Evolutionary conservation across 2,329 filamentous ascomycete genomes (phyloP), one percentile per base, ranked within the genome.

Genomic region (Trichoderma sp.): DNA sequence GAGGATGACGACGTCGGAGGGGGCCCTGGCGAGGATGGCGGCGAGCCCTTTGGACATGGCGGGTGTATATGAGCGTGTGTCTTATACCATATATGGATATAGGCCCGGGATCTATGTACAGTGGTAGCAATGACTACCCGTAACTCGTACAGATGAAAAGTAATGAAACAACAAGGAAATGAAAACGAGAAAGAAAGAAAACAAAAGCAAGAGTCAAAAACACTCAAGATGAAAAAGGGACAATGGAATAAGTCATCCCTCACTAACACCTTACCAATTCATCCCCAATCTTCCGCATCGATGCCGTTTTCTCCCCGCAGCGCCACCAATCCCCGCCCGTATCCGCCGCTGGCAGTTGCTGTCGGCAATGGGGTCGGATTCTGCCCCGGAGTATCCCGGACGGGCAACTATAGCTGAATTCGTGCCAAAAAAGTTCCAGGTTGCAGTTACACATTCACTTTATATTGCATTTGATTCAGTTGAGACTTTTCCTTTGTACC

Each of bases 1-100:
- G 74, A 97, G 89, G 77, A 97, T 91, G 75, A 97, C 93, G 52
- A 93, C 87, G 81, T 97, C 94, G 72, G 89, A 87, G 51, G 93
- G 91, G 28, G 89, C 83, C 80, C 96, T 97, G 75, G 89, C 82
- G 70, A 97, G 89, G 74, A 97, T 89, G 76, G 90, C 87, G 73
- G 89, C 88, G 71, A 95, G 84, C 76, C 93, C 93, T 51, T 74
- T 74, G 69, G 65, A 68, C 68, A 69, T 69, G 54, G 11, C 59
- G 59, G 59, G 16, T 28, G 56, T 43, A 43, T 10, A 3, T 43
- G 7, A 3, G 39, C 21, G n/a, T 3, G n/a, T 11, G 46, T n/a
- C n/a, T n/a, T n/a, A n/a, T n/a, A n/a, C n/a, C n/a, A n/a, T n/a
- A n/a, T n/a, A n/a, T n/a, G n/a, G n/a, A n/a, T n/a, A n/a, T n/a